phyloP scores from a whole-genome alignment of 176 grass and related monocot genomes.

The Paspalum notatum region DNA sequence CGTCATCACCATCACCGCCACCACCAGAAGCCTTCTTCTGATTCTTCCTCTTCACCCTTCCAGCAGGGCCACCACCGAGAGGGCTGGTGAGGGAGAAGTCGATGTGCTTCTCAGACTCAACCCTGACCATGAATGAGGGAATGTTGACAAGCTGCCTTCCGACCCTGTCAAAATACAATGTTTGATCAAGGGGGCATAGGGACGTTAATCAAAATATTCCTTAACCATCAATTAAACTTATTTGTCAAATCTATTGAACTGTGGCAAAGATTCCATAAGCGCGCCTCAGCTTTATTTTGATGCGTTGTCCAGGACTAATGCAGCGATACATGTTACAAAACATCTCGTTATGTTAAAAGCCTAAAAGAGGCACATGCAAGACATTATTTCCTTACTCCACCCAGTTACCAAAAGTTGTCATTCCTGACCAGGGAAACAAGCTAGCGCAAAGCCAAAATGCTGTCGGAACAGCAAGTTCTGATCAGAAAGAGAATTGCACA shows the following conservation, averaged over 20 bases:
- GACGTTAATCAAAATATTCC: background rate
- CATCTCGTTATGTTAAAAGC: too few species aligned
- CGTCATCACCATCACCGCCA: constrained; percentile 49
- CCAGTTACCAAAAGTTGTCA: too few species aligned
- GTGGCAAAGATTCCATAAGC: background rate
- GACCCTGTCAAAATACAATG: constrained; percentile 41
- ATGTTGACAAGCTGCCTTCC: constrained; percentile 73
- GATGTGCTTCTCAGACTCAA: constrained; percentile 75
- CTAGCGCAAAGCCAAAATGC: too few species aligned
- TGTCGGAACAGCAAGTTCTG: too few species aligned
- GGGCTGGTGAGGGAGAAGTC: constrained; percentile 69
- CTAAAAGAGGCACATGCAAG: too few species aligned
- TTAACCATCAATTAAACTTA: background rate
- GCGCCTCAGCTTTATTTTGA: background rate
- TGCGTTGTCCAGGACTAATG: background rate
- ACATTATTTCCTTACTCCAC: background rate
- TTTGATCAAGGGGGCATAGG: background rate
- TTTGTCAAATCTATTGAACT: background rate
- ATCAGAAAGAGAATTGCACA: too few species aligned
- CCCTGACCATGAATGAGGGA: constrained; percentile 76
- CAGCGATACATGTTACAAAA: background rate
- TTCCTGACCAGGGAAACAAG: too few species aligned
- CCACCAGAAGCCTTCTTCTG: constrained; percentile 61
- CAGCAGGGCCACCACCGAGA: constrained; percentile 55
- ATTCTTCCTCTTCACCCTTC: constrained; percentile 78